Evolutionary conservation across 1,284 basidiomycete genomes (phyloP).

Genomic region (Trichosporon asahii): DNA sequence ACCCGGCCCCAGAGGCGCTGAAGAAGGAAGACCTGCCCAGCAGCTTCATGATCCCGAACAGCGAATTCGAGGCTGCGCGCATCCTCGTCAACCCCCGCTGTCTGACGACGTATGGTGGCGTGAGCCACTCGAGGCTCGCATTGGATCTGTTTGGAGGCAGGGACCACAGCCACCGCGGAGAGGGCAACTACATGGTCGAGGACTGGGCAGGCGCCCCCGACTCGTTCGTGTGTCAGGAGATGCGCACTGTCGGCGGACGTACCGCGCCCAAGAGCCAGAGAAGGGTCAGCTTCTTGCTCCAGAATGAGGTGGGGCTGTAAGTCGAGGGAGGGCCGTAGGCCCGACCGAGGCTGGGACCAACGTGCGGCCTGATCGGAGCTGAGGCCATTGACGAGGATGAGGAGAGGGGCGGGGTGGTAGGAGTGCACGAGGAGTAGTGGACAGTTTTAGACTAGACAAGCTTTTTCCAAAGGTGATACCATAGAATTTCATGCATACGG

Average conservation of each 20-base stretch:
- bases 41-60: slow-evolving; percentile 56
- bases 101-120: slow-evolving; percentile 92
- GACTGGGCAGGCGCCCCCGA: slow-evolving; percentile 93
- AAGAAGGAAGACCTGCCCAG: slow-evolving; percentile 43
- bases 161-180: slow-evolving; percentile 30
- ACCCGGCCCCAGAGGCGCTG: slow-evolving; percentile 46
- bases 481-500: slow-evolving; percentile 4
- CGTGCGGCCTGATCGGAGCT: too few species aligned
- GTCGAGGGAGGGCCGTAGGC: not conserved
- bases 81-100: slow-evolving; percentile 92
- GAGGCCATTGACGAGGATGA: too few species aligned
- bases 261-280: slow-evolving; percentile 86
- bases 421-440: not conserved
- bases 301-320: slow-evolving; percentile 52
- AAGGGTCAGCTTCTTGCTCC: slow-evolving; percentile 77
- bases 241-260: slow-evolving; percentile 84
- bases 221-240: slow-evolving; percentile 94
- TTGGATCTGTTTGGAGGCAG: slow-evolving; percentile 79
- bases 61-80: slow-evolving; percentile 75
- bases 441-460: not conserved
- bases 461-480: not conserved
- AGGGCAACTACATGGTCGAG: slow-evolving; percentile 73
- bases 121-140: slow-evolving; percentile 86
- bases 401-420: not conserved
- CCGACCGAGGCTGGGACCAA: too few species aligned